These are phyloP conservation scores for Lactifluus subvellereus DNA, from an alignment of 768 basidiomycete genomes.

Conservation along the genomic window DNA sequence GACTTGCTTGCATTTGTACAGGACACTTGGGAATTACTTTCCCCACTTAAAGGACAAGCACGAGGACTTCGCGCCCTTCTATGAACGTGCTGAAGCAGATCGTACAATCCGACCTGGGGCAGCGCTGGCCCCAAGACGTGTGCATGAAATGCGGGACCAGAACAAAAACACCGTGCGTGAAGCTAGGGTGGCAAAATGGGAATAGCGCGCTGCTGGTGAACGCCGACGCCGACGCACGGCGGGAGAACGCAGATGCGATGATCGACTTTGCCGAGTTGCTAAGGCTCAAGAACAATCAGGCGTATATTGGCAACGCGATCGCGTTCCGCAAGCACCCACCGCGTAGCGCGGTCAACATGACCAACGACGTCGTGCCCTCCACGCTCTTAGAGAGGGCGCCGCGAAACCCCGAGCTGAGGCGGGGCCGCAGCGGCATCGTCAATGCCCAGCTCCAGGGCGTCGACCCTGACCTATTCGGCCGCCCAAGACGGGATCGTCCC, in stretches of 20 bases:
- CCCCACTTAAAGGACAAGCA: conserved; percentile 4
- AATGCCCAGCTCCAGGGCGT: conserved; percentile 51
- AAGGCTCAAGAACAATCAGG: conserved; percentile 36
- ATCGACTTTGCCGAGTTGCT: conserved; percentile 43
- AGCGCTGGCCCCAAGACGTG: conserved; percentile 39
- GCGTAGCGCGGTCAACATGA: conserved; percentile 39
- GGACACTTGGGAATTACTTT: no score
- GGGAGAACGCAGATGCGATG: conserved; percentile 45
- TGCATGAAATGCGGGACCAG: conserved; percentile 35
- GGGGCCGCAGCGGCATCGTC: conserved; percentile 34
- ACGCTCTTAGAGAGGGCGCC: conserved; percentile 48
- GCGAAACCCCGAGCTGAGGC: conserved; percentile 41
- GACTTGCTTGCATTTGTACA: no score
- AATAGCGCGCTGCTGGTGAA: conserved; percentile 41
- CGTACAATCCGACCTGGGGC: conserved; percentile 34
- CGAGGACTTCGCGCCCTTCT: conserved; percentile 10
- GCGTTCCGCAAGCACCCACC: conserved; percentile 38
- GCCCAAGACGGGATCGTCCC: conserved; percentile 45
- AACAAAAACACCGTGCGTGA: conserved; percentile 38
- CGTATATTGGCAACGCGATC: conserved; percentile 40
- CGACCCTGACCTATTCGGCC: conserved; percentile 48
- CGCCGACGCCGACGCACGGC: conserved; percentile 45
- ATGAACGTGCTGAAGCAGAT: conserved; percentile 25
- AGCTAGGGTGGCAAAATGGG: conserved; percentile 36
- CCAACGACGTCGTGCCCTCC: conserved; percentile 38